These are phyloP conservation scores for Geotrichum histeridarum DNA, from an alignment of 1,139 yeast genomes.

Conservation along the genomic window DNA sequence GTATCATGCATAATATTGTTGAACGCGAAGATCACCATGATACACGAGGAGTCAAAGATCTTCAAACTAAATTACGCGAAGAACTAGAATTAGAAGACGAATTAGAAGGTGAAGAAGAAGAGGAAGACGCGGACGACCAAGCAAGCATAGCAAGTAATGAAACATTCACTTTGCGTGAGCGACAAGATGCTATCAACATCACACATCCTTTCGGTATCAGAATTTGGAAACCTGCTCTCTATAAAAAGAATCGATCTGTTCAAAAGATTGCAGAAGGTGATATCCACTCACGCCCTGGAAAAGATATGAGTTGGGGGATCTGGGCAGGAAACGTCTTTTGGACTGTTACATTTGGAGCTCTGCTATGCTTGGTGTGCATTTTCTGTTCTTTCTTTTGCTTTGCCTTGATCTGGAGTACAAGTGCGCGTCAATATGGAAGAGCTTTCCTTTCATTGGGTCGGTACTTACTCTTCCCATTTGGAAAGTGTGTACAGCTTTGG, in stretches of 20 bases:
- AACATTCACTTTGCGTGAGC: constrained; percentile 81
- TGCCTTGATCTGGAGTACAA: constrained; percentile 35
- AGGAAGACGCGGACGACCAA: constrained; percentile 37
- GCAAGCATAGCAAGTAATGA: constrained; percentile 52
- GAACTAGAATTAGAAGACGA: constrained; percentile 7
- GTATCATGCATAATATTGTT: constrained; percentile 14
- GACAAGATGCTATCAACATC: constrained; percentile 92
- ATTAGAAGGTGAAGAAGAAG: constrained; percentile 30
- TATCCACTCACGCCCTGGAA: constrained; percentile 69
- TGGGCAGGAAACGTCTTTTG: constrained; percentile 69
- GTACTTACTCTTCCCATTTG: constrained; percentile 80
- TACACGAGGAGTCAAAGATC: constrained; percentile 6
- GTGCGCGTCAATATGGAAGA: constrained; percentile 54
- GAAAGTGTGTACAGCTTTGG: constrained; percentile 74
- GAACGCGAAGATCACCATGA: constrained; percentile 19
- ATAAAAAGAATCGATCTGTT: constrained; percentile 87
- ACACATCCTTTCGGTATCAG: constrained; percentile 98
- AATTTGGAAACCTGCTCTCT: constrained; percentile 96
- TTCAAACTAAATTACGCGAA: constrained; percentile 24
- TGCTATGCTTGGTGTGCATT: constrained; percentile 54
- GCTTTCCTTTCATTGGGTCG: constrained; percentile 59
- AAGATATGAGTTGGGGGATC: constrained; percentile 58
- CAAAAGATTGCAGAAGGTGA: constrained; percentile 90
- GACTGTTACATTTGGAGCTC: constrained; percentile 66
- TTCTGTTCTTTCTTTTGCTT: constrained; percentile 46